Conservation (phyloP, 1,139 yeast genomes). For the Candida buenavistaensis region DNA sequence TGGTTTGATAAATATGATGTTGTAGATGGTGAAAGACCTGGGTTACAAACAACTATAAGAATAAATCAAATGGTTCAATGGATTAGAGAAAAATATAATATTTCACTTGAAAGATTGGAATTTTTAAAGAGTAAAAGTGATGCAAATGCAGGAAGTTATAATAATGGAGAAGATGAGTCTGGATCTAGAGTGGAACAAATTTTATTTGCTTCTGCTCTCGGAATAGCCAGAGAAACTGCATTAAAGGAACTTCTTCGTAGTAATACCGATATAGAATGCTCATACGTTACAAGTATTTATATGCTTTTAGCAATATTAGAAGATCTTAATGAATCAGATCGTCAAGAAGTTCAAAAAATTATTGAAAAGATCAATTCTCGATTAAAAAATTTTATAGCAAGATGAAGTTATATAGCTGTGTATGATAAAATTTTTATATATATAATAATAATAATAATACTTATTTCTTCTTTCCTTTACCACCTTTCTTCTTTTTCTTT, state of each 20-base stretch:
- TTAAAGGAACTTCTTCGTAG: not conserved
- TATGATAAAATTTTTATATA: not conserved
- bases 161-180: not conserved
- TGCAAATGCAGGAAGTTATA: not conserved
- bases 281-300: not conserved
- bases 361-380: not conserved
- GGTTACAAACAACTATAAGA: constrained; percentile 33
- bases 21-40: constrained; percentile 7
- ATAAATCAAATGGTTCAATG: constrained; percentile 87
- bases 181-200: constrained; percentile 55
- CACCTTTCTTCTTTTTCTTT: not conserved
- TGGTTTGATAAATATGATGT: constrained; percentile 59
- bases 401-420: not conserved
- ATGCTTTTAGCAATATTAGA: not conserved
- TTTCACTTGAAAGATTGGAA: constrained; percentile 85
- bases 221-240: not conserved
- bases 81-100: constrained; percentile 88
- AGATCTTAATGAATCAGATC: not conserved
- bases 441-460: not conserved
- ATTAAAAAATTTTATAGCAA: not conserved
- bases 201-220: constrained; percentile 24
- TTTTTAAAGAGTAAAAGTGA: constrained; percentile 43
- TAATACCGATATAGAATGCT: not conserved
- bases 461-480: not conserved
- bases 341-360: not conserved